Base-by-base conservation (phyloP, 768 basidiomycete genomes). In the Strobilomyces echinocephalus region DNA sequence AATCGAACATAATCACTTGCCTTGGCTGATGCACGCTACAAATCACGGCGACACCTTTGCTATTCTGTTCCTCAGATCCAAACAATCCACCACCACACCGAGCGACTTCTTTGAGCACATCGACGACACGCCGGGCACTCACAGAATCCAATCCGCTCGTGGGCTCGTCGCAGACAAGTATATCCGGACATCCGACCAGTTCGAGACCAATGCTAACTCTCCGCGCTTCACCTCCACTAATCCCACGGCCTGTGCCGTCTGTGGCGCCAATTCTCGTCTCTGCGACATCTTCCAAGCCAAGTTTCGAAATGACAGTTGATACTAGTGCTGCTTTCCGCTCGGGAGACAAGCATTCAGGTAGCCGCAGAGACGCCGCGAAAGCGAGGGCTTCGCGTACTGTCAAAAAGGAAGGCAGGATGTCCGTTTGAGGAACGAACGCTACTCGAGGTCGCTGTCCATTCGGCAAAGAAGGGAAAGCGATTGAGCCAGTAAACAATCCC, bases 201-300 rank as follows among this genome's bases (percentile, higher is more conserved):
- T 95, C 94, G 35, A 94, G 71, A 6, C 92, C 94, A 55, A 97
- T 95, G 53, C 87, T 91, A 6, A 97, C 88, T 46, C 94, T 75
- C 43, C 94, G 79, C 77, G 90, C 89, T 69, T 97, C 93, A 10
- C 94, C 94, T 11, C 94, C 94, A 61, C 87, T 90, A 48, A 97
- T 92, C 0, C 91, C 94, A 44, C 92, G 76, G 18, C 81, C 76
- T 57, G 87, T 85, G 6, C 83, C 80, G 10, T 85, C 84, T 5
- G 79, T 78, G 15, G 82, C 68, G 4, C 70, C 83, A 36, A 97
- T 94, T 51, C 87, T 74, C 3, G 80, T 77, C 64, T 95, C 73
- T 15, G 81, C 82, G 14, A 95, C 74, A 36, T 79, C 74, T 8
- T 77, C 72, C 24, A 97, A 80, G 1, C 92, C 91, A 3, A 97